Base-by-base conservation (phyloP, 495 filamentous ascomycete genomes). In the Aspergillus homomorphus region DNA sequence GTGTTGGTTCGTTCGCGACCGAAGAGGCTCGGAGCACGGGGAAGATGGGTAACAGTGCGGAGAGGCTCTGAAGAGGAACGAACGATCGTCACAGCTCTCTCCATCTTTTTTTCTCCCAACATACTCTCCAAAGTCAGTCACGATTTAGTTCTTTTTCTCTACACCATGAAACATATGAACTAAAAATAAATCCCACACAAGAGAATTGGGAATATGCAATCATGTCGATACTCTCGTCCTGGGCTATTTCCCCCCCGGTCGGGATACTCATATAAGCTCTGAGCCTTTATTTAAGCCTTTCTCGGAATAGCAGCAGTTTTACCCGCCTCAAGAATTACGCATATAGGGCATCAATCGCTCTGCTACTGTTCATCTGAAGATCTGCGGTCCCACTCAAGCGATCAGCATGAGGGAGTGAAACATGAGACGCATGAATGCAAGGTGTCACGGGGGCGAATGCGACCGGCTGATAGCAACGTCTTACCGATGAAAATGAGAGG, bases 1-100 rank as follows among this genome's bases (percentile, higher is more conserved):
- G 38, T 55, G 24, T 26, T 43, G 49, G 50, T 58, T 50, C 42
- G 59, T 51, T 58, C 55, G 54, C 55, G 46, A 63, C 49, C 53
- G 61, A 55, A 21, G 33, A 33, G 53, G 60, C 55, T 46, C 48
- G 50, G 46, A 44, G 56, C 42, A 59, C 42, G 57, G 57, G 49
- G 43, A 42, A 30, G 28, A 51, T 33, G 33, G 33, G 33, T 38
- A 38, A 38, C 33, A 38, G 33, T 38, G 33, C 33, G 33, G 33
- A 38, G 33, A 12, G 15, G 7, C 33, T 38, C 10, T 9, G n/a
- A n/a, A 38, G 12, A 12, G 10, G 33, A 14, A 12, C 4, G 33
- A 38, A 38, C 33, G 33, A 38, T 10, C 33, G 33, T 38, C 33
- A 38, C 33, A 6, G 33, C 33, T 38, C 33, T 38, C 33, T 38